Conservation (phyloP, 2,329 filamentous ascomycete genomes). For the Cercospora berteroae region DNA sequence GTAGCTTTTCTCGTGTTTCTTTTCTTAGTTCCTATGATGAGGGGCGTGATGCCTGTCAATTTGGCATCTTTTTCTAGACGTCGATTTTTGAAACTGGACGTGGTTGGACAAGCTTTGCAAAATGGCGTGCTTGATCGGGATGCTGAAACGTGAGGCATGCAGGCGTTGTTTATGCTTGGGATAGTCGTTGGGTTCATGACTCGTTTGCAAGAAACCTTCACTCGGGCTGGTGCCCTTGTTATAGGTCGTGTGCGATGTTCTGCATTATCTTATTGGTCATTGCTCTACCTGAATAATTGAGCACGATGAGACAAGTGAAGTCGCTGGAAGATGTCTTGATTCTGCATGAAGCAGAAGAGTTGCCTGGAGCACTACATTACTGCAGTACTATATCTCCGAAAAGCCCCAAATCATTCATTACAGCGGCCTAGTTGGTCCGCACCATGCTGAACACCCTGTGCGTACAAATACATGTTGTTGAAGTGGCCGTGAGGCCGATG, state of each 20-base stretch:
- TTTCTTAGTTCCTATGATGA: neutral
- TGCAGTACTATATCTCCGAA: neutral
- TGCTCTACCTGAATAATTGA: neutral
- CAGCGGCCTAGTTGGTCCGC: neutral
- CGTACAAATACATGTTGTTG: neutral
- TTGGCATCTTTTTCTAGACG: neutral
- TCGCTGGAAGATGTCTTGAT: no score
- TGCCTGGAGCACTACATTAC: neutral
- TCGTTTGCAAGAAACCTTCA: neutral
- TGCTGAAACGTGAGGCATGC: neutral
- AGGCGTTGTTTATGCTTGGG: neutral
- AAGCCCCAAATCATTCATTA: neutral
- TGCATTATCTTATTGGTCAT: neutral
- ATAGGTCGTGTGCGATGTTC: neutral
- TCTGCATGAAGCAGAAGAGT: neutral
- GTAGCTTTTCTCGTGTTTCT: neutral
- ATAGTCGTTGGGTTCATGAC: neutral
- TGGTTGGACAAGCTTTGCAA: neutral
- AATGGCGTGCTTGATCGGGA: neutral
- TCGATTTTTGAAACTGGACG: neutral
- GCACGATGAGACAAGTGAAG: neutral
- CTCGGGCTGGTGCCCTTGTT: neutral
- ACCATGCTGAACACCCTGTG: neutral
- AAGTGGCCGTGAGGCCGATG: neutral
- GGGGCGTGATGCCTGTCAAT: no score